A percentile compares a stretch with the other conserved stretches of the same genome.
Conservation (phyloP, 768 basidiomycete genomes). For the Melanogaster broomeanus region DNA sequence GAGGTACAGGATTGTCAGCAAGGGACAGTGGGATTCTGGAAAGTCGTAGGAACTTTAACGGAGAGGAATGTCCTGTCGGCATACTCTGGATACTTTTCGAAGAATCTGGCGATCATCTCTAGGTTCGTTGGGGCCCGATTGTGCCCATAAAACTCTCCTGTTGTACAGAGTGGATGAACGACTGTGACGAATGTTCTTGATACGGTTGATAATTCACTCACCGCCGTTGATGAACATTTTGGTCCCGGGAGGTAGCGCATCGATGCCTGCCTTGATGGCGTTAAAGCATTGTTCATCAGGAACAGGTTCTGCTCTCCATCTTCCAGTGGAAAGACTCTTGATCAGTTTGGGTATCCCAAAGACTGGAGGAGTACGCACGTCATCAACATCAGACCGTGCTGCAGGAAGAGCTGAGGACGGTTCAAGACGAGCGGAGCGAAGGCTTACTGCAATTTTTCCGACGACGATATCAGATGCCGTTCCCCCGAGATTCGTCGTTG, state of each 20-base stretch:
- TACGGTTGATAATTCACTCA: slow-evolving; percentile 9
- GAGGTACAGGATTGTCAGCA: not conserved
- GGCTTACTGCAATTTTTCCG: slow-evolving; percentile 40
- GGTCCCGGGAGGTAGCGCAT: slow-evolving; percentile 40
- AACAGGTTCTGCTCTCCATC: slow-evolving; percentile 45
- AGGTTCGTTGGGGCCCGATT: slow-evolving; percentile 44
- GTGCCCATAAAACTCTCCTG: slow-evolving; percentile 60
- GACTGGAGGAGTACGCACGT: slow-evolving; percentile 36
- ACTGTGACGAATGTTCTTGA: not conserved
- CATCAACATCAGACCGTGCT: slow-evolving; percentile 60
- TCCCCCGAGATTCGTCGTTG: slow-evolving; percentile 39
- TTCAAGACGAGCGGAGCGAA: not conserved
- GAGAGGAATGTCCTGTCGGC: slow-evolving; percentile 38
- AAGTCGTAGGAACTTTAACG: slow-evolving; percentile 25
- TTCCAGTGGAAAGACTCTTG: slow-evolving; percentile 2
- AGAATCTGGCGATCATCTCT: slow-evolving; percentile 52
- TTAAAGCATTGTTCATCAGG: slow-evolving; percentile 64
- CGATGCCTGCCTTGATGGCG: slow-evolving; percentile 55
- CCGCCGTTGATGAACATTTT: slow-evolving; percentile 57
- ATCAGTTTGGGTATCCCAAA: not conserved
- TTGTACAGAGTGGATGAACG: slow-evolving; percentile 9
- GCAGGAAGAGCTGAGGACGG: not conserved
- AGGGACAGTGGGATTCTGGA: not conserved
- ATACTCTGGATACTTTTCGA: slow-evolving; percentile 39
- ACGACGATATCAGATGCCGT: slow-evolving; percentile 39